These are phyloP conservation scores for Hericium coralloides DNA, from an alignment of 768 basidiomycete genomes.

Conservation along the genomic window DNA sequence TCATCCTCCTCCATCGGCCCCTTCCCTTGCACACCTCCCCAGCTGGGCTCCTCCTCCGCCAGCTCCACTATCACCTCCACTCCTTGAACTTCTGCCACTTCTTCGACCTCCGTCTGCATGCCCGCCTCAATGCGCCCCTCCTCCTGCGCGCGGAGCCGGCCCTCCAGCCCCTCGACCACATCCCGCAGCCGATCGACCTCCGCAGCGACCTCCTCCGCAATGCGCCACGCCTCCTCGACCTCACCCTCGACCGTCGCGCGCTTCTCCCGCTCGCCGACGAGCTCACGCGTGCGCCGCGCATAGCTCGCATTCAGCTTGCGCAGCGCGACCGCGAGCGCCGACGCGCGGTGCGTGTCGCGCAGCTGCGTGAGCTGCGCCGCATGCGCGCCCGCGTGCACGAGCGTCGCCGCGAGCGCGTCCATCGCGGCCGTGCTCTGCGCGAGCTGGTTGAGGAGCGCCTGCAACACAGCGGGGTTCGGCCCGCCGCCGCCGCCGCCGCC, in stretches of 20 bases:
- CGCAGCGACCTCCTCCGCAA: slow-evolving; percentile 62
- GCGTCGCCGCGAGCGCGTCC: slow-evolving; percentile 27
- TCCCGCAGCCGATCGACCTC: slow-evolving; percentile 61
- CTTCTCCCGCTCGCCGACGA: slow-evolving; percentile 37
- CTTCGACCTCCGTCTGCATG: slow-evolving; percentile 4
- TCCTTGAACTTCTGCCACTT: slow-evolving; percentile 15
- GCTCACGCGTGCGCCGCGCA: slow-evolving; percentile 52
- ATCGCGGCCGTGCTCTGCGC: slow-evolving; percentile 4
- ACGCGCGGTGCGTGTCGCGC: slow-evolving; percentile 60
- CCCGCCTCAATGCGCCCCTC: not conserved
- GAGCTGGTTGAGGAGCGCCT: slow-evolving; percentile 10
- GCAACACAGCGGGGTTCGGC: not conserved
- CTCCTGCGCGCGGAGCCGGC: slow-evolving; percentile 1
- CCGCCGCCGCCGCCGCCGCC: not conserved
- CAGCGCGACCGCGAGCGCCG: slow-evolving; percentile 69
- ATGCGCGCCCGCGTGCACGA: slow-evolving; percentile 54
- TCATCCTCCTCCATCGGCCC: slow-evolving; percentile 6
- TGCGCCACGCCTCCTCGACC: slow-evolving; percentile 73
- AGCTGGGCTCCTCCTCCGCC: slow-evolving; percentile 4
- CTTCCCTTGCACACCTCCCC: too few relatives aligned
- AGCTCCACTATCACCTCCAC: slow-evolving; percentile 18
- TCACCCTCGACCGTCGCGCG: slow-evolving; percentile 54
- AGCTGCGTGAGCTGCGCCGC: slow-evolving; percentile 51
- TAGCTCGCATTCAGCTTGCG: slow-evolving; percentile 76
- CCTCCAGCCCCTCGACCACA: slow-evolving; percentile 14